phyloP scores from a whole-genome alignment of 2,329 filamentous ascomycete species.

The Fusarium sp. region DNA sequence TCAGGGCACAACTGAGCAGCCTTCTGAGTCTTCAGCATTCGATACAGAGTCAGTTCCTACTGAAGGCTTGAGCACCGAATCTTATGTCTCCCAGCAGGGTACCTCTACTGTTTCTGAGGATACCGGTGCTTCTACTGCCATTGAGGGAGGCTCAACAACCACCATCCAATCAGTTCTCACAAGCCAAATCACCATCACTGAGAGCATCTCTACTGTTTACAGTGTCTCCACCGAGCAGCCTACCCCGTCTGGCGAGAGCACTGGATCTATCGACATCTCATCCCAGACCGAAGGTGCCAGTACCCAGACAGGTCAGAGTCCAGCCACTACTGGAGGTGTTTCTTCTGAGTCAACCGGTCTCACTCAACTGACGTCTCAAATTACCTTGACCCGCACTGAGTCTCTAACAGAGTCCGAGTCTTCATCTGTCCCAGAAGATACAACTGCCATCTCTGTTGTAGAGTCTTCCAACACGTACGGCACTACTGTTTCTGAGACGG shows the following conservation, averaged over 20 bases:
- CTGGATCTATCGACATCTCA: neutral
- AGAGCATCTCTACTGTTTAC: conserved; percentile 15
- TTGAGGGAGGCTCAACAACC: conserved; percentile 5
- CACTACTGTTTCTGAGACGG: conserved; percentile 3
- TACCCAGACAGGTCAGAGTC: conserved; percentile 15
- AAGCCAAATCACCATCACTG: conserved; percentile 17
- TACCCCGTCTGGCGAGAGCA: neutral
- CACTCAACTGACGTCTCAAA: conserved; percentile 9
- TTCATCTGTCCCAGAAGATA: neutral
- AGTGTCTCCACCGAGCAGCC: neutral
- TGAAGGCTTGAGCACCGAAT: conserved; percentile 6
- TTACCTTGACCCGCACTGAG: conserved; percentile 20
- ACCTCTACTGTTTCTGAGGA: conserved; percentile 1
- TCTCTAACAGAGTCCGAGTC: conserved; percentile 1
- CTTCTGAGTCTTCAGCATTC: neutral
- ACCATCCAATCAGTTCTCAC: conserved; percentile 28
- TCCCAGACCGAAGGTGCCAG: neutral
- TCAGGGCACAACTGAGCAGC: neutral
- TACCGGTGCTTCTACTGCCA: neutral
- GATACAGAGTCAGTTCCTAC: neutral
- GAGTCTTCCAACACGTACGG: conserved; percentile 11
- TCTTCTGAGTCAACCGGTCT: neutral
- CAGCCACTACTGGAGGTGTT: conserved; percentile 1
- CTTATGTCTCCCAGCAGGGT: conserved; percentile 9
- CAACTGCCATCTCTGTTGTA: neutral